Percentiles rank a stretch among this genome's conserved stretches.
Evolutionary conservation across 192 early-diverging fungal species (phyloP).

Genomic region (Pecoramyces ruminantium): DNA sequence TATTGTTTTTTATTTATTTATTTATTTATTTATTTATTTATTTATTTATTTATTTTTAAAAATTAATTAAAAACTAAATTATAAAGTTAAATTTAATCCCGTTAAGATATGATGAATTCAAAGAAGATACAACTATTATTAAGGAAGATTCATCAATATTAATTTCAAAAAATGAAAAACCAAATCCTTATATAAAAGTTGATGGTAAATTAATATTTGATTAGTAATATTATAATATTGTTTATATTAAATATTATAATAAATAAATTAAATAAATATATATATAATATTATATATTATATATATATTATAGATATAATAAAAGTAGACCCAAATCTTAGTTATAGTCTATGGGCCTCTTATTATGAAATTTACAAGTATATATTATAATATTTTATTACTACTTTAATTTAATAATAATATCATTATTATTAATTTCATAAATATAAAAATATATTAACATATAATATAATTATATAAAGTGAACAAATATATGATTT

Average conservation of each 20-base stretch:
- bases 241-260: too few relatives aligned
- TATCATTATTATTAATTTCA: too few relatives aligned
- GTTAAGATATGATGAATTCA: neutral
- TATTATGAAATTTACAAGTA: neutral
- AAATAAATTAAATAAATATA: too few relatives aligned
- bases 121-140: neutral
- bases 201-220: neutral
- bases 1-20: too few relatives aligned
- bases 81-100: neutral
- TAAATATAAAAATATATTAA: too few relatives aligned
- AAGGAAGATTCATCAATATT: neutral
- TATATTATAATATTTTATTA: too few relatives aligned
- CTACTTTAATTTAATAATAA: too few relatives aligned
- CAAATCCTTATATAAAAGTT: neutral
- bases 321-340: neutral
- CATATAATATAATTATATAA: too few relatives aligned
- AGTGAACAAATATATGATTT: neutral
- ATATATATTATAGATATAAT: neutral
- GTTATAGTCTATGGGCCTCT: neutral
- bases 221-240: neutral
- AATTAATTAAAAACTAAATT: too few relatives aligned
- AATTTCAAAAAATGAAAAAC: neutral
- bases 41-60: too few relatives aligned
- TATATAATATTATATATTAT: too few relatives aligned
- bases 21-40: too few relatives aligned